A percentile compares a stretch with the other conserved stretches of the same genome.
Evolutionary conservation across 179 eudicot species (phyloP).

Genomic region (Patellifolia procumbens): DNA sequence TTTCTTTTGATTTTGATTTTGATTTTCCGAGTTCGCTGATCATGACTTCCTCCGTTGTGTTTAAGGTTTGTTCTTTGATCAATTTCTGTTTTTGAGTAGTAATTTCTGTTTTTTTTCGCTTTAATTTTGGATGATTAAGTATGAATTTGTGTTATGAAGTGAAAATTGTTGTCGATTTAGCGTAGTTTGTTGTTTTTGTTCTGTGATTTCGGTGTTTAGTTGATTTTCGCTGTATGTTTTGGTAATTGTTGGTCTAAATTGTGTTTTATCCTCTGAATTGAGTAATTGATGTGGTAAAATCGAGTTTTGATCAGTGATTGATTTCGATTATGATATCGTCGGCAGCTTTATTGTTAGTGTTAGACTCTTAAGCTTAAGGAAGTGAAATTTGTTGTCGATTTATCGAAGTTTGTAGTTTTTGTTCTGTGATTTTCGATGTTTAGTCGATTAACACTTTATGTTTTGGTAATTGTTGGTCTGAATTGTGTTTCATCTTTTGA

Average conservation of each 20-base stretch:
- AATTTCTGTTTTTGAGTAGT: too few relatives aligned
- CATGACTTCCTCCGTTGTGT: constrained; percentile 44
- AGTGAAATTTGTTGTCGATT: background rate
- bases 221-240: too few relatives aligned
- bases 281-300: background rate
- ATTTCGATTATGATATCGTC: background rate
- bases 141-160: background rate
- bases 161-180: background rate
- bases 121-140: background rate
- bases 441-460: too few relatives aligned
- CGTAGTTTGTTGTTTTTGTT: background rate
- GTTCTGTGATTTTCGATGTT: too few relatives aligned
- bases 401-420: background rate
- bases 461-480: too few relatives aligned
- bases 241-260: background rate
- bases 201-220: background rate
- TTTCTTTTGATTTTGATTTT: background rate
- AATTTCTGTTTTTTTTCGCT: background rate
- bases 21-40: background rate
- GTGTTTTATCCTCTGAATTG: background rate
- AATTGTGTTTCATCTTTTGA: too few relatives aligned
- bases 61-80: constrained; percentile 41
- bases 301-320: background rate
- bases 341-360: background rate
- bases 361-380: too few relatives aligned